These are phyloP conservation scores for Geranomyces michiganensis DNA, from an alignment of 192 early-diverging fungal species.

Conservation along the genomic window DNA sequence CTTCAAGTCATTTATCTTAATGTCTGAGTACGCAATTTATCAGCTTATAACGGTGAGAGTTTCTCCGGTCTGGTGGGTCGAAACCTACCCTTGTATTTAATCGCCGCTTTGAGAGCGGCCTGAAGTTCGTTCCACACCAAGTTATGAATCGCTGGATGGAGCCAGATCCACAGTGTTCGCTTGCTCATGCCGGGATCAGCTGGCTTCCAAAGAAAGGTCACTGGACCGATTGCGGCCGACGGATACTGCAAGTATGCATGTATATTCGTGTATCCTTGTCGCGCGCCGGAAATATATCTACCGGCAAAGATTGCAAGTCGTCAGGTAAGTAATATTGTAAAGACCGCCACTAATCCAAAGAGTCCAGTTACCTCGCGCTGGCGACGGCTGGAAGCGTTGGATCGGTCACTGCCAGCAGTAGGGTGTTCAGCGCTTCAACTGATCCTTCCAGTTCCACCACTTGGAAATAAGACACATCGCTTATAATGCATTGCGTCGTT, in stretches of 20 bases:
- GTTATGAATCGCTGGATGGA: constrained; percentile 32
- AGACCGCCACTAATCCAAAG: too few species aligned
- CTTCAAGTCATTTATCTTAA: constrained; percentile 17
- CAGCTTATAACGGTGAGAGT: too few species aligned
- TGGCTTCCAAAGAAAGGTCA: constrained; percentile 38
- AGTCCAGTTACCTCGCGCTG: constrained; percentile 17
- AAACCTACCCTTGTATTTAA: constrained; percentile 7
- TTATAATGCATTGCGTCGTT: constrained; percentile 72
- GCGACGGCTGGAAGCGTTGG: constrained; percentile 50
- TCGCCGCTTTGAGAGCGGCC: constrained; percentile 15
- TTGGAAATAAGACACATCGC: constrained; percentile 82
- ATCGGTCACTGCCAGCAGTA: constrained; percentile 65
- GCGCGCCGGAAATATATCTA: constrained; percentile 65
- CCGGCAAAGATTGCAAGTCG: background rate
- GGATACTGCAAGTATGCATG: constrained; percentile 63
- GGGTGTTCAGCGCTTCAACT: constrained; percentile 43
- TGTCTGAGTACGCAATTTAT: background rate
- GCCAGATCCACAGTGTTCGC: constrained; percentile 32
- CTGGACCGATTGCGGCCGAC: constrained; percentile 67
- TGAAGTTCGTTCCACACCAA: constrained; percentile 6
- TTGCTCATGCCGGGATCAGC: background rate
- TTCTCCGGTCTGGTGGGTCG: background rate
- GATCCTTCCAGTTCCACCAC: constrained; percentile 74
- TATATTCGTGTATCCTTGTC: constrained; percentile 59
- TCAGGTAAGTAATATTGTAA: background rate